Conservation (phyloP, 2,329 filamentous ascomycete genomes). For the Onygena corvina region DNA sequence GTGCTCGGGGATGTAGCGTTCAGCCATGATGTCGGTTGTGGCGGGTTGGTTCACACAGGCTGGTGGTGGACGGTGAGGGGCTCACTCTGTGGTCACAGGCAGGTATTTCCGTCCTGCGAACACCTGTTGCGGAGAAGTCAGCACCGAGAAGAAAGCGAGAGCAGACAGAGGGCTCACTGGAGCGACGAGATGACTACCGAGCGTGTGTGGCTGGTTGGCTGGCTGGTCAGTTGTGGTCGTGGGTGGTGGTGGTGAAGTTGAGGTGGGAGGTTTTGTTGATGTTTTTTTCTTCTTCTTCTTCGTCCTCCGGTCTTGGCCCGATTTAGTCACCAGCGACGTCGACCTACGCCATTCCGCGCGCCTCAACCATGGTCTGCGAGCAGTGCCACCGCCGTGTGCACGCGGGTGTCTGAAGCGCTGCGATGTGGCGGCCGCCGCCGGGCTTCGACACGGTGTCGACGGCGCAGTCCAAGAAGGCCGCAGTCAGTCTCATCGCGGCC, state of each 20-base stretch:
- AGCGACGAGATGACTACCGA: neutral
- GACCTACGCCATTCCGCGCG: too few species aligned
- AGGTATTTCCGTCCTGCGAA: neutral
- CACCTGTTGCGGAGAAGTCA: neutral
- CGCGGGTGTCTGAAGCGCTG: too few species aligned
- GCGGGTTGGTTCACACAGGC: conserved; percentile 14
- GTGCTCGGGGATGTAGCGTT: conserved; percentile 98
- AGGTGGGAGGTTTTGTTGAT: neutral
- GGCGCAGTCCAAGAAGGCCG: conserved; percentile 10
- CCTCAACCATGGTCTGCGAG: neutral
- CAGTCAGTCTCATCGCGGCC: conserved; percentile 55
- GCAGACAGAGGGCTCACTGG: neutral
- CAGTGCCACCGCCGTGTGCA: too few species aligned
- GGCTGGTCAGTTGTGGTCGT: neutral
- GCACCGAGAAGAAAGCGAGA: neutral
- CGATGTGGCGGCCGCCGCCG: conserved; percentile 8
- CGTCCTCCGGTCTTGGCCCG: neutral
- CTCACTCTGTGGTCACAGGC: neutral
- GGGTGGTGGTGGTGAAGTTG: neutral
- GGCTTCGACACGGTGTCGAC: conserved; percentile 11
- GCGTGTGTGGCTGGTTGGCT: neutral
- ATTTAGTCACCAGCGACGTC: neutral
- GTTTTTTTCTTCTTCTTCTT: conserved; percentile 12
- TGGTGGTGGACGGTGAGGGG: neutral
- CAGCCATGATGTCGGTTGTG: conserved; percentile 59